These are phyloP conservation scores for Puccinia polysora DNA, from an alignment of 1,284 basidiomycete species.

Conservation along the genomic window DNA sequence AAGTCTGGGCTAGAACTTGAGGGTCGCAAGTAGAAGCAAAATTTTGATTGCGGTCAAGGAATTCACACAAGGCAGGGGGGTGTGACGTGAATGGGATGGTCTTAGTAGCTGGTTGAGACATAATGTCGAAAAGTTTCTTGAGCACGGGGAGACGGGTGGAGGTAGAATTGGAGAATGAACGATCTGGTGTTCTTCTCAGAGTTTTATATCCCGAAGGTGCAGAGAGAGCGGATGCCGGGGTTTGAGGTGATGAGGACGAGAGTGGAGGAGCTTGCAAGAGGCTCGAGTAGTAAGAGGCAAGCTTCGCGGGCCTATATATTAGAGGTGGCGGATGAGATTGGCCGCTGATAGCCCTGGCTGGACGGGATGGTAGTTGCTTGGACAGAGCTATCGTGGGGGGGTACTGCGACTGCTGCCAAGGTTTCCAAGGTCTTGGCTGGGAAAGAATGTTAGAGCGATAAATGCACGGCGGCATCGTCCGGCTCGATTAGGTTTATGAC, in stretches of 20 bases:
- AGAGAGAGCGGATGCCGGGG: neutral
- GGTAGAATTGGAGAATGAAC: constrained; percentile 1
- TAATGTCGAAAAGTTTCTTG: neutral
- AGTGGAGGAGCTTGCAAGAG: too few species aligned
- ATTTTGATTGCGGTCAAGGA: constrained; percentile 35
- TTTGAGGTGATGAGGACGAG: too few species aligned
- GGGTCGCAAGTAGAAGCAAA: constrained; percentile 56
- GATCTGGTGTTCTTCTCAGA: too few species aligned
- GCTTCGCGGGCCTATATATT: too few species aligned
- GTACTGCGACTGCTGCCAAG: neutral
- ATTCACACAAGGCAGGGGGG: constrained; percentile 4
- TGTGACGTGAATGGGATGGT: constrained; percentile 1
- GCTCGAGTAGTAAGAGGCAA: too few species aligned
- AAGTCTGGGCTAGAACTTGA: constrained; percentile 61
- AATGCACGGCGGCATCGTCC: too few species aligned
- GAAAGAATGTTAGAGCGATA: too few species aligned
- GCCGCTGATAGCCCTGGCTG: too few species aligned
- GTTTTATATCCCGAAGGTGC: neutral
- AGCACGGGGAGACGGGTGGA: neutral
- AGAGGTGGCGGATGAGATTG: too few species aligned
- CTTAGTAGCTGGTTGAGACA: constrained; percentile 9
- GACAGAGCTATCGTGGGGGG: neutral
- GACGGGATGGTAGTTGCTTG: neutral
- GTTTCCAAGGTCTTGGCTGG: neutral
- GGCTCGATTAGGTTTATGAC: too few species aligned